A percentile compares a stretch with the other conserved stretches of the same genome.
Evolutionary conservation across 495 filamentous ascomycete genomes (phyloP).

Genomic region (Terfezia claveryi): DNA sequence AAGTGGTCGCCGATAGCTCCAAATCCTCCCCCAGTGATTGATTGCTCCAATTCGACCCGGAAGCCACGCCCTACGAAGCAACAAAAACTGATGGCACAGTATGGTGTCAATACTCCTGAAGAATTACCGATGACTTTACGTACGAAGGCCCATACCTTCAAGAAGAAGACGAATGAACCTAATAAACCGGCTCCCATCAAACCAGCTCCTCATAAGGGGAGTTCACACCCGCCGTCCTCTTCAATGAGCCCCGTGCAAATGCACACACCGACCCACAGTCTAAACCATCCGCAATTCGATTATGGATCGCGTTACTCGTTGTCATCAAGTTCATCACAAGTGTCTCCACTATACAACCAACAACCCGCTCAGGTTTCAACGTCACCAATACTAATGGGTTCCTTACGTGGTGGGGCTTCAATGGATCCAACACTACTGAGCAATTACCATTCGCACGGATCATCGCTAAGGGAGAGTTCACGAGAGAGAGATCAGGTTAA

Average conservation of each 20-base stretch:
- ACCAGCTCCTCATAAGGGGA: constrained; percentile 11
- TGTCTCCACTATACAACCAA: constrained; percentile 14
- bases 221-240: constrained; percentile 1
- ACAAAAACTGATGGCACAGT: constrained; percentile 78
- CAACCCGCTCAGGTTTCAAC: not conserved
- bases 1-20: constrained; percentile 89
- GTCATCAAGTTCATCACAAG: constrained; percentile 5
- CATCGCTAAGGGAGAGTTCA: not conserved
- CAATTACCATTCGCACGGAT: not conserved
- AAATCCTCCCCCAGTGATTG: constrained; percentile 57
- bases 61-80: constrained; percentile 95
- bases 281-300: constrained; percentile 12
- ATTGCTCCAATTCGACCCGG: constrained; percentile 73
- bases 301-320: constrained; percentile 10
- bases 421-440: not conserved
- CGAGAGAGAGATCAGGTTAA: constrained; percentile 2
- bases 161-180: constrained; percentile 26
- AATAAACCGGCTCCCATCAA: constrained; percentile 16
- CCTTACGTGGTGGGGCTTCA: not conserved
- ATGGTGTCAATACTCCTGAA: constrained; percentile 69
- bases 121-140: constrained; percentile 63
- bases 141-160: constrained; percentile 45
- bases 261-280: constrained; percentile 9
- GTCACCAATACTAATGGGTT: not conserved
- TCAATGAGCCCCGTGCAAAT: constrained; percentile 1